phyloP scores from a whole-genome alignment of 441 rosid species.

The Syzygium syzygioides region DNA sequence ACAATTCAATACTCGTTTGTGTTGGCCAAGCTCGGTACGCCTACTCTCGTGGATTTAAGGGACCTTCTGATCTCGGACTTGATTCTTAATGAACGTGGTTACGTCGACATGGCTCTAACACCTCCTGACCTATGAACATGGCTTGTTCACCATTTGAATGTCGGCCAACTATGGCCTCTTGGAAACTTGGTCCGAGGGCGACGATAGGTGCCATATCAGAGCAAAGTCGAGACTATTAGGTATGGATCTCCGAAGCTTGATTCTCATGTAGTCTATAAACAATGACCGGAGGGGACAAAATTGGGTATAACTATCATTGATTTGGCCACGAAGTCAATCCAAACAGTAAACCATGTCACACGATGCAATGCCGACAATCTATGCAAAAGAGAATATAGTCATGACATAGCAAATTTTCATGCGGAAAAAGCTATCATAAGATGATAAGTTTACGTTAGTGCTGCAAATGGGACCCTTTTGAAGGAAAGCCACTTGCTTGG shows the following conservation, averaged over 20 bases:
- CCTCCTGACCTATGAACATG: background rate
- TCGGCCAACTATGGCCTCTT: background rate
- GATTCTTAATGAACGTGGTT: background rate
- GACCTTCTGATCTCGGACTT: background rate
- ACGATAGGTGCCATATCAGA: background rate
- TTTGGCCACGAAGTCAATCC: background rate
- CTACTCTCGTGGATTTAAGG: background rate
- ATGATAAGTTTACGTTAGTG: background rate
- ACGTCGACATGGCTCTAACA: background rate
- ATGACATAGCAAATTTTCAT: background rate
- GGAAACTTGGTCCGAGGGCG: background rate
- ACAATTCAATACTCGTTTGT: background rate
- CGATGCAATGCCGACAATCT: background rate
- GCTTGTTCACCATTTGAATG: background rate
- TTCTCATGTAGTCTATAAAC: background rate
- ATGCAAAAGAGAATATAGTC: background rate
- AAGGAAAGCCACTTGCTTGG: background rate
- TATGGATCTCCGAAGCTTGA: background rate
- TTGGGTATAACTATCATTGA: background rate
- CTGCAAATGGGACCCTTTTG: background rate
- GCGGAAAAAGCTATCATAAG: background rate
- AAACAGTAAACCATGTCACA: background rate
- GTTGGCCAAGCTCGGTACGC: background rate
- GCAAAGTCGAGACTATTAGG: background rate
- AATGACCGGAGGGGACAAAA: background rate